Conservation (phyloP, 2,329 filamentous ascomycete species). For the Aspergillus viridinutans region DNA sequence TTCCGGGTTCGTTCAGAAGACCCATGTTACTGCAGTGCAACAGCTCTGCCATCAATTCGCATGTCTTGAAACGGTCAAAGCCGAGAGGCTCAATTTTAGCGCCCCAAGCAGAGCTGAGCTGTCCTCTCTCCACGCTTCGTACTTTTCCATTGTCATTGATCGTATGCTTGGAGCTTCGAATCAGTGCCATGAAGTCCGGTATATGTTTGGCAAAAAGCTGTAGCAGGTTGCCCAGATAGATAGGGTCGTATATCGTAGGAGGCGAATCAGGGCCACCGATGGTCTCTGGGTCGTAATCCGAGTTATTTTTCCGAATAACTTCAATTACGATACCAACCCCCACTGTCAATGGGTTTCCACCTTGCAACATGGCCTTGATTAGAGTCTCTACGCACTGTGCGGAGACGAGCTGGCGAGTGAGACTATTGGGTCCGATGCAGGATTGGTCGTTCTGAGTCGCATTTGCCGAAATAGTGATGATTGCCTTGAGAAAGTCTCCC, state of each 20-base stretch:
- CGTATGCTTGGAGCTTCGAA: slow-evolving; percentile 66
- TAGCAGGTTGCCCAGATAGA: slow-evolving; percentile 87
- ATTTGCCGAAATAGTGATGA: slow-evolving; percentile 98
- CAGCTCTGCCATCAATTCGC: slow-evolving; percentile 95
- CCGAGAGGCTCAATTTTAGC: slow-evolving; percentile 87
- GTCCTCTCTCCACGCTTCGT: slow-evolving; percentile 64
- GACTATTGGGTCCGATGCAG: slow-evolving; percentile 96
- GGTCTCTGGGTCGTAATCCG: slow-evolving; percentile 93
- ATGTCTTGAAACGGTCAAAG: slow-evolving; percentile 98
- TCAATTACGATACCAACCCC: slow-evolving; percentile 97
- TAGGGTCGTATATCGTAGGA: slow-evolving; percentile 84
- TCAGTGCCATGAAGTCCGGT: slow-evolving; percentile 87
- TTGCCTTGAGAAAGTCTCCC: slow-evolving; percentile 95
- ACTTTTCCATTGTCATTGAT: slow-evolving; percentile 54
- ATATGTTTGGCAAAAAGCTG: slow-evolving; percentile 86
- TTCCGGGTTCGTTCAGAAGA: slow-evolving; percentile 83
- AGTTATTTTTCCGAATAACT: slow-evolving; percentile 98
- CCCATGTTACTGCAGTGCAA: slow-evolving; percentile 99
- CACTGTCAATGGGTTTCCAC: slow-evolving; percentile 90
- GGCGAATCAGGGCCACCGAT: slow-evolving; percentile 72
- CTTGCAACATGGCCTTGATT: slow-evolving; percentile 86
- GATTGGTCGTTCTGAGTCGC: slow-evolving; percentile 97
- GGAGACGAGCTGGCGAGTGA: slow-evolving; percentile 92
- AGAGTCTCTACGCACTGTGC: slow-evolving; percentile 75
- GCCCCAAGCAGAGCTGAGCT: slow-evolving; percentile 82